phyloP scores from a whole-genome alignment of 2,329 filamentous ascomycete species.

The Grosmannia huntii region DNA sequence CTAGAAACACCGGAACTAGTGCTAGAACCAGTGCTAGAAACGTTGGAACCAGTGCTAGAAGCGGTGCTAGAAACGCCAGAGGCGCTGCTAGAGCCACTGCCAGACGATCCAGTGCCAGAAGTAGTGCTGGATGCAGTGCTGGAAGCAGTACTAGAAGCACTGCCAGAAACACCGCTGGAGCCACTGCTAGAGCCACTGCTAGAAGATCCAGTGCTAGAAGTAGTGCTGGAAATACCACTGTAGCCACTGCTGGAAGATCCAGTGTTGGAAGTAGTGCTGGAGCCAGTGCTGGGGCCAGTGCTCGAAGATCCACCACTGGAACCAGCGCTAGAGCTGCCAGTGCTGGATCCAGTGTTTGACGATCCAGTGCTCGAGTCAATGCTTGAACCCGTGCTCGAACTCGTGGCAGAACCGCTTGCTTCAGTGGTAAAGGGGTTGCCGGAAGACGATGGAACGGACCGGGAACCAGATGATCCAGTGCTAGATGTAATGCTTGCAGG shows the following conservation, averaged over 20 bases:
- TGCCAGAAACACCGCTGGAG: background rate
- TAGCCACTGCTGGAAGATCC: background rate
- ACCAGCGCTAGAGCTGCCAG: background rate
- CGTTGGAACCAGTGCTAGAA: background rate
- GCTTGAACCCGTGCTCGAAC: background rate
- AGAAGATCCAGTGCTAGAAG: background rate
- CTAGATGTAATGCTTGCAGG: too few relatives aligned
- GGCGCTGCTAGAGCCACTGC: background rate
- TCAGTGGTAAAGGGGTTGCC: background rate
- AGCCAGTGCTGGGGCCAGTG: background rate
- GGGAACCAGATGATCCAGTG: background rate
- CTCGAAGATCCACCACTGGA: background rate
- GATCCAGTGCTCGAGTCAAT: background rate
- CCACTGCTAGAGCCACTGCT: background rate
- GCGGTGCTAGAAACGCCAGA: background rate
- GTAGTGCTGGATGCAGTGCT: background rate
- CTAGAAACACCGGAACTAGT: background rate
- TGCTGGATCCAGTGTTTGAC: background rate
- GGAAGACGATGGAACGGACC: background rate
- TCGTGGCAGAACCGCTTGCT: background rate
- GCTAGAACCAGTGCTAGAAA: background rate
- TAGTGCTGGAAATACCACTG: background rate
- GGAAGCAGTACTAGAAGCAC: background rate
- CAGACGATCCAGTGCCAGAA: background rate
- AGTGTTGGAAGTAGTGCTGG: background rate